A percentile compares a stretch with the other conserved stretches of the same genome.
Evolutionary conservation across 169 alveolate species (phyloP).

Genomic region (Theileria sp.): DNA sequence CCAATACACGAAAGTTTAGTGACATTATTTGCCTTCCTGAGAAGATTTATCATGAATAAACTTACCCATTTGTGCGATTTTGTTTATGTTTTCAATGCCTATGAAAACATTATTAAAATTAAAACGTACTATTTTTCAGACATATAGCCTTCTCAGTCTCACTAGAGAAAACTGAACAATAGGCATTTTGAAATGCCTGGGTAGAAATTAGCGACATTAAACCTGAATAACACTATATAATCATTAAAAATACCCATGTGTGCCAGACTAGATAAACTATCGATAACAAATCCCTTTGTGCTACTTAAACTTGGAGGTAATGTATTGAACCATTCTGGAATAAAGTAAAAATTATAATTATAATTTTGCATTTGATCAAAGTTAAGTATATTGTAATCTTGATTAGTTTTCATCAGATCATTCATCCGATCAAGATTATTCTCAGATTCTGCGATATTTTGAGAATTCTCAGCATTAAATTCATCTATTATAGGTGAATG

Average conservation of each 20-base stretch:
- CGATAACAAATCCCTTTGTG: conserved; percentile 12
- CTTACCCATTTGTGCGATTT: conserved; percentile 14
- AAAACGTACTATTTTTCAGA: conserved; percentile 22
- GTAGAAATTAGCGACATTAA: conserved; percentile 20
- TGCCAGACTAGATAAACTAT: conserved; percentile 4
- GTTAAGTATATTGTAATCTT: not conserved
- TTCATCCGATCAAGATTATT: not conserved
- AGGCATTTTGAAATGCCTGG: conserved; percentile 24
- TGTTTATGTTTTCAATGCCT: conserved; percentile 26
- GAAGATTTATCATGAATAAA: not conserved
- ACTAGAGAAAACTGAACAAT: conserved; percentile 37
- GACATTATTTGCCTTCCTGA: conserved; percentile 27
- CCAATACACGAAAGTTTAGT: conserved; percentile 43
- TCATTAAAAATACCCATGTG: not conserved
- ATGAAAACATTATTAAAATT: conserved; percentile 3
- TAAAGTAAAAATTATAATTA: not conserved
- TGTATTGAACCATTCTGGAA: conserved; percentile 20
- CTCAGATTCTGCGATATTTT: not conserved
- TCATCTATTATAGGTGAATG: not conserved
- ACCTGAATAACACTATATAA: conserved; percentile 18
- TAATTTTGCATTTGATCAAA: not conserved
- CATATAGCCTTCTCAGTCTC: conserved; percentile 53
- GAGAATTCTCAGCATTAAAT: conserved; percentile 1
- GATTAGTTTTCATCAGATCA: not conserved
- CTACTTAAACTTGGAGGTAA: conserved; percentile 8